phyloP scores from a whole-genome alignment of 345 rosid species.

The Hibiscus mutabilis region DNA sequence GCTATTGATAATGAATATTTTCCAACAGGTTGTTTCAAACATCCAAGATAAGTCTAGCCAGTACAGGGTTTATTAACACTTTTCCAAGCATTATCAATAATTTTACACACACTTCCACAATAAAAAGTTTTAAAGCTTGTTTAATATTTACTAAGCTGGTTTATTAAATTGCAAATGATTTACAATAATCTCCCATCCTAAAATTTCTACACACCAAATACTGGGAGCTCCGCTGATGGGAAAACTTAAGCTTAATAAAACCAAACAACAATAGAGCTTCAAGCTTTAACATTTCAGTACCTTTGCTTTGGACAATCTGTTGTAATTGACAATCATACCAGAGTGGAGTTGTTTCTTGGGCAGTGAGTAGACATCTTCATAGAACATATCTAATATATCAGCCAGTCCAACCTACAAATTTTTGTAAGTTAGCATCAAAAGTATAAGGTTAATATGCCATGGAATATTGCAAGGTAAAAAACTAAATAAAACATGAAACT shows the following conservation, averaged over 20 bases:
- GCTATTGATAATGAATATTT: not conserved
- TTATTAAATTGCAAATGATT: not conserved
- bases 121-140: not conserved
- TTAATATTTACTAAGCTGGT: not conserved
- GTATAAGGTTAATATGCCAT: constrained; percentile 1
- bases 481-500: not conserved
- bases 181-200: not conserved
- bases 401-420: constrained; percentile 71
- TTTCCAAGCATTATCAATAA: not conserved
- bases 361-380: constrained; percentile 73
- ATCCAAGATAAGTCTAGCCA: not conserved
- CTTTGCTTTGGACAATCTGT: constrained; percentile 51
- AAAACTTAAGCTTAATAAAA: not conserved
- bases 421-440: constrained; percentile 18
- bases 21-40: not conserved
- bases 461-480: not conserved
- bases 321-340: constrained; percentile 31
- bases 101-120: not conserved
- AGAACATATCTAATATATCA: constrained; percentile 68
- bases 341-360: constrained; percentile 59
- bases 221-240: not conserved
- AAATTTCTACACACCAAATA: not conserved
- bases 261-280: constrained; percentile 4
- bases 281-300: constrained; percentile 24
- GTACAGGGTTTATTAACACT: not conserved